Conservation (phyloP, 2,329 filamentous ascomycete species). For the Cercospora citrullina region DNA sequence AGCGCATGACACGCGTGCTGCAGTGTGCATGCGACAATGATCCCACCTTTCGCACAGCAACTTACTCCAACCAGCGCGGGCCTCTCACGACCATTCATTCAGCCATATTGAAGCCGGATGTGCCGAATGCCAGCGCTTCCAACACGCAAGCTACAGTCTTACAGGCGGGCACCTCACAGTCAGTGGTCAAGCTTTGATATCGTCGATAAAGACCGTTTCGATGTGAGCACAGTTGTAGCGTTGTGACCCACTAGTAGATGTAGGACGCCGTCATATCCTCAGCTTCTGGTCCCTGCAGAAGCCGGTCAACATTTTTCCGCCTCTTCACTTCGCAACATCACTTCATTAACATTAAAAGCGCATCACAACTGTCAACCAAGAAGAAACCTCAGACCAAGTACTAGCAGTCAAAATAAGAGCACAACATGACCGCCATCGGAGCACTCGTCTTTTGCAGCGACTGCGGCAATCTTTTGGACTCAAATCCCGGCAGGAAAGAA, state of each 20-base stretch:
- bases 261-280: neutral
- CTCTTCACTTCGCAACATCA: slow-evolving; percentile 17
- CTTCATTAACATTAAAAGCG: neutral
- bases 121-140: neutral
- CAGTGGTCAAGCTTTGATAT: neutral
- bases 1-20: neutral
- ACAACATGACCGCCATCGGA: slow-evolving; percentile 79
- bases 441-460: slow-evolving; percentile 90
- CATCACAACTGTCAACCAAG: neutral
- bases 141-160: neutral
- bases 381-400: neutral
- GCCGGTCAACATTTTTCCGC: slow-evolving; percentile 5
- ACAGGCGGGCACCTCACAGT: neutral
- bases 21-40: neutral
- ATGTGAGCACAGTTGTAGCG: neutral
- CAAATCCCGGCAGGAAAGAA: slow-evolving; percentile 73
- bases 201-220: neutral
- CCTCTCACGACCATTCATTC: neutral
- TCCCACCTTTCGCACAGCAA: neutral
- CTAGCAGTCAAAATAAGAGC: neutral
- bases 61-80: neutral
- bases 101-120: neutral
- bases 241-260: neutral
- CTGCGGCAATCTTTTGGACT: slow-evolving; percentile 86
- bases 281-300: neutral